Base-by-base conservation (phyloP, 2,329 filamentous ascomycete genomes). In the Alternaria dauci region DNA sequence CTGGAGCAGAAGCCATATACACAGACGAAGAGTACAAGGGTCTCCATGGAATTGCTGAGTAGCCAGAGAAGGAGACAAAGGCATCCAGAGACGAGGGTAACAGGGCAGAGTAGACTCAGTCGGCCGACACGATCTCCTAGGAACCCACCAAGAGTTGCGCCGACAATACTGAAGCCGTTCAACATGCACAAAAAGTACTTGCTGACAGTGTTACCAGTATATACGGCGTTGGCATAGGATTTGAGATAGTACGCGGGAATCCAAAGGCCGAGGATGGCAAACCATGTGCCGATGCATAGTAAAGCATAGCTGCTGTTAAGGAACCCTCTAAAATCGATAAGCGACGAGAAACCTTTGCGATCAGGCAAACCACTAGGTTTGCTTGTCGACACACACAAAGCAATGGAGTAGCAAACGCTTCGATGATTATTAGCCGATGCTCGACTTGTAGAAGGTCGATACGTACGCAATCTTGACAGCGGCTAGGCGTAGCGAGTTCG, bases 1-100 rank as follows among this genome's bases (percentile, higher is more conserved):
- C 90, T 91, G 0, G 87, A 89, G 14, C 84, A 84, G 73, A 92
- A 91, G 18, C 90, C 91, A 66, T 90, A 93, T 7, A 91, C 76
- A n/a, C 85, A 81, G 12, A 85, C 83, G 74, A 91, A 92, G 36
- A 87, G 81, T 51, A 92, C 83, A 59, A 89, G 86, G 1, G 86
- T 83, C 0, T 84, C 83, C 9, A 88, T 85, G 38, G 81, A 80
- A 3, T 59, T 46, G 6, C 69, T 66, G 2, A 73, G 83, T 5
- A 88, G 77, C 87, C 87, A 89, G 5, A 91, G 77, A 1, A 81
- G 84, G 0, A 88, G 76, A 12, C 83, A 80, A 1, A 86, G 67
- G 36, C 86, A 79, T 30, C 76, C 77, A 26, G 68, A 66, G 8
- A 75, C 36, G 9, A 76, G 52, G 34, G 81, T 82, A 68, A 88